Conservation (phyloP, 495 filamentous ascomycete genomes). For the Tuber melanosporum region DNA sequence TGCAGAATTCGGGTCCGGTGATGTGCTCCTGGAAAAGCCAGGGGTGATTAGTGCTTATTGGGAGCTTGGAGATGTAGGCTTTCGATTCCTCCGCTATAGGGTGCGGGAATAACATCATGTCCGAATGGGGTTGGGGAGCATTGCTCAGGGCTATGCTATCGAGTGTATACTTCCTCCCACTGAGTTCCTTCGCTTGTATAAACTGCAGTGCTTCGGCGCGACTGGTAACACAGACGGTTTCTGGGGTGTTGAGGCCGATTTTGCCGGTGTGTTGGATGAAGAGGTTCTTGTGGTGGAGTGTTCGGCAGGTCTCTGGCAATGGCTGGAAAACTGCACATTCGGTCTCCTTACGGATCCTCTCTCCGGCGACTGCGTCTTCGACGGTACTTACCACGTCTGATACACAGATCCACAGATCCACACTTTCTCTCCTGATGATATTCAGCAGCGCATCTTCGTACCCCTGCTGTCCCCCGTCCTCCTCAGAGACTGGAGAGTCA, state of each 20-base stretch:
- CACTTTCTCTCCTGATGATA: slow-evolving; percentile 55
- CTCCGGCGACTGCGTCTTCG: slow-evolving; percentile 60
- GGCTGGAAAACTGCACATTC: slow-evolving; percentile 58
- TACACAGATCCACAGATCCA: slow-evolving; percentile 69
- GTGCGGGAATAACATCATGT: slow-evolving; percentile 46
- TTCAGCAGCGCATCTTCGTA: slow-evolving; percentile 47
- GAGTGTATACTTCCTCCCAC: slow-evolving; percentile 52
- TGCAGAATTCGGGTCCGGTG: slow-evolving; percentile 59
- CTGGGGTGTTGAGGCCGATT: slow-evolving; percentile 54
- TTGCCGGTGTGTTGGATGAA: slow-evolving; percentile 54
- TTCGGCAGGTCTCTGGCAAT: slow-evolving; percentile 43
- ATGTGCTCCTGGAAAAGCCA: slow-evolving; percentile 67
- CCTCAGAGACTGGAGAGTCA: slow-evolving; percentile 39
- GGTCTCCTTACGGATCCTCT: slow-evolving; percentile 54
- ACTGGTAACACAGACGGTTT: slow-evolving; percentile 54
- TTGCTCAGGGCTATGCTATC: slow-evolving; percentile 54
- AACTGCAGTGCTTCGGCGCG: slow-evolving; percentile 51
- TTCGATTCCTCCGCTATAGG: slow-evolving; percentile 51
- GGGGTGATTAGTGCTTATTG: slow-evolving; percentile 52
- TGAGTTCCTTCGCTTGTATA: slow-evolving; percentile 39
- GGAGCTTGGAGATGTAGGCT: slow-evolving; percentile 50
- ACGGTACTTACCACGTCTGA: slow-evolving; percentile 55
- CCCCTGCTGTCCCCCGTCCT: slow-evolving; percentile 5
- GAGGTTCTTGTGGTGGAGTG: slow-evolving; percentile 52
- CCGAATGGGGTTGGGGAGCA: slow-evolving; percentile 39